Conservation (phyloP, 2,329 filamentous ascomycete genomes). For the Phialophora verrucosa region DNA sequence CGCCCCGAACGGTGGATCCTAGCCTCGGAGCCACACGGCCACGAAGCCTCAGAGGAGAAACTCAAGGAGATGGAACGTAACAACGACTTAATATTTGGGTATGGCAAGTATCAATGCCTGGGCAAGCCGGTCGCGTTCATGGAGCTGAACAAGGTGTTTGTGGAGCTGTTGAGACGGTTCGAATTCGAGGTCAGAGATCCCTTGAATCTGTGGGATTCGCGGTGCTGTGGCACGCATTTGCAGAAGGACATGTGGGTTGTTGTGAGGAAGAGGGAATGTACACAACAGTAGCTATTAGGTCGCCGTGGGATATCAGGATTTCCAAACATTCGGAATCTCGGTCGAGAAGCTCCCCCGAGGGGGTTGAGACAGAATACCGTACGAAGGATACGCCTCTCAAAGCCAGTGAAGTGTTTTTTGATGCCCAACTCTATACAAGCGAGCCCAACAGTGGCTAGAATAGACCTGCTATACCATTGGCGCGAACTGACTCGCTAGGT, state of each 20-base stretch:
- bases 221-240: slow-evolving; percentile 28
- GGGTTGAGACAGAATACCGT: too few species aligned
- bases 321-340: too few species aligned
- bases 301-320: too few species aligned
- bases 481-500: too few species aligned
- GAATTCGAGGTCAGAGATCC: slow-evolving; percentile 28
- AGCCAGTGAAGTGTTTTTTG: too few species aligned
- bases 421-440: too few species aligned
- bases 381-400: too few species aligned
- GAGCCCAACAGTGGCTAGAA: too few species aligned
- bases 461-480: too few species aligned
- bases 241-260: slow-evolving; percentile 34
- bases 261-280: slow-evolving; percentile 1
- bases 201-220: slow-evolving; percentile 17
- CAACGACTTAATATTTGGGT: slow-evolving; percentile 54
- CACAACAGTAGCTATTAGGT: too few species aligned
- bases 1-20: slow-evolving; percentile 59
- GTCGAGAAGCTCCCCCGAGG: too few species aligned
- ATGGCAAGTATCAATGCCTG: slow-evolving; percentile 54
- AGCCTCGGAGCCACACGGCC: slow-evolving; percentile 5
- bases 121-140: slow-evolving; percentile 57
- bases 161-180: slow-evolving; percentile 44
- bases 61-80: slow-evolving; percentile 49
- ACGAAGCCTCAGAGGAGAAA: slow-evolving; percentile 44
- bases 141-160: slow-evolving; percentile 57